Percentiles rank a stretch among this genome's conserved stretches.
These are phyloP conservation scores for Skeletonema marinoi DNA, from an alignment of 108 stramenopile genomes.

Conservation along the genomic window DNA sequence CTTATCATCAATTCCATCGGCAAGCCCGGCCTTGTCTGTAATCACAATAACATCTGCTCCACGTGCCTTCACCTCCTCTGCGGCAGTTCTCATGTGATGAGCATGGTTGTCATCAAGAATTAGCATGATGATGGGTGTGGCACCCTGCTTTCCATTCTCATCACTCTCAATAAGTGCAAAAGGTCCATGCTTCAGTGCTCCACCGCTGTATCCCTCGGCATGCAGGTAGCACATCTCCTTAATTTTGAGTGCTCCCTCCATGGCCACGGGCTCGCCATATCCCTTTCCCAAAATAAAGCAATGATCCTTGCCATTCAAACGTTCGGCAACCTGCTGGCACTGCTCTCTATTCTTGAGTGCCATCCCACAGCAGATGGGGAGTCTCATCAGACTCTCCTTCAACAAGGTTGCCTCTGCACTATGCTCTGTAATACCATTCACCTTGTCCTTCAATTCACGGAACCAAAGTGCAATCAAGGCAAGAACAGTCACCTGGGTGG, in stretches of 20 bases:
- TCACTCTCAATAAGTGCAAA: conserved; percentile 94
- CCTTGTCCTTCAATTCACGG: conserved; percentile 71
- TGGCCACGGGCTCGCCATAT: conserved; percentile 92
- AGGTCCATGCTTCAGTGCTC: conserved; percentile 99
- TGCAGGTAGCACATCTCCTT: conserved; percentile 99
- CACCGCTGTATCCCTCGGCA: conserved; percentile 98
- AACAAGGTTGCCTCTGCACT: conserved; percentile 62
- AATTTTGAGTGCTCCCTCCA: conserved; percentile 98
- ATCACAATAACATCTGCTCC: conserved; percentile 95
- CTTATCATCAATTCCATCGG: conserved; percentile 82
- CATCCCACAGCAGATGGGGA: conserved; percentile 99
- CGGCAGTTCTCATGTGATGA: conserved; percentile 92
- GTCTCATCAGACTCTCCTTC: conserved; percentile 93
- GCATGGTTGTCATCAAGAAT: conserved; percentile 98
- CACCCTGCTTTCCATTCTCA: conserved; percentile 88
- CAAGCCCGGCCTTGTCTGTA: conserved; percentile 87
- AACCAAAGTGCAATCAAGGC: conserved; percentile 96
- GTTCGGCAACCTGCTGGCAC: conserved; percentile 82
- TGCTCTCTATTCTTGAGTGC: conserved; percentile 87
- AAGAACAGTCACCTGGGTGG: conserved; percentile 98
- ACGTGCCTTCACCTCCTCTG: conserved; percentile 94
- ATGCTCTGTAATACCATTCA: conserved; percentile 59
- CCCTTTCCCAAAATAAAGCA: conserved; percentile 96
- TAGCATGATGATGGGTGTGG: conserved; percentile 97
- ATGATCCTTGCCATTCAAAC: conserved; percentile 88